Evolutionary conservation across 257 asterid genomes (phyloP), one percentile per base, ranked within the genome.

Genomic region (Lycium barbarum): DNA sequence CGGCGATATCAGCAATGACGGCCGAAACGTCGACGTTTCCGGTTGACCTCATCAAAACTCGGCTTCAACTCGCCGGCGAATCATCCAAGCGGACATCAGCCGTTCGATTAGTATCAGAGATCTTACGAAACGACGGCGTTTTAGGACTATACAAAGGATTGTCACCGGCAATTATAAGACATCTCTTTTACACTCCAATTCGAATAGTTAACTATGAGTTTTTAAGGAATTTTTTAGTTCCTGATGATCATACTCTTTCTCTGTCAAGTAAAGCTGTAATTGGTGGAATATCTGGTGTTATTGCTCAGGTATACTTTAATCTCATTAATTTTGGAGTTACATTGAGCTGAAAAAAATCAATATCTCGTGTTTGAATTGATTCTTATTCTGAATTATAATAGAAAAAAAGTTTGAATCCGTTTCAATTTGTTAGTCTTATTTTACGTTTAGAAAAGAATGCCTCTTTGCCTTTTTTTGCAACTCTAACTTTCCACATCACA

Each of bases 21-120:
- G 97, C 97, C 8, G 98, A 95, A 85, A 92, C 97, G 66, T 84
- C 97, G 70, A 95, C 99, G 55, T 95, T 95, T 45, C 99, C 99
- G 2, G 89, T 95, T 43, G 99, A 95, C 87, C 88, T 94, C n/a
- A 86, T 93, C 43, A 95, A 95, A 85, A 94, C 97, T 53, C 93
- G 92, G 73, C 95, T 95, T 85, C 99, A 95, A 87, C 97, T 95
- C 49, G 94, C 91, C 87, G 95, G 95, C 7, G 94, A 90, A 89
- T 91, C 90, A 2, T 85, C 53, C 57, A 87, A 87, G 81, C 88
- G 89, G 33, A 88, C 88, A 40, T 88, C 94, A 47, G 90, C 93
- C 55, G 70, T 86, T 86, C 88, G 90, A 72, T 78, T 92, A 43
- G 94, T 91, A 12, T 36, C 88, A 40, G 88, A 90, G 6, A 86